phyloP scores from a whole-genome alignment of 2,329 filamentous ascomycete species.

The Metarhizium rileyi region DNA sequence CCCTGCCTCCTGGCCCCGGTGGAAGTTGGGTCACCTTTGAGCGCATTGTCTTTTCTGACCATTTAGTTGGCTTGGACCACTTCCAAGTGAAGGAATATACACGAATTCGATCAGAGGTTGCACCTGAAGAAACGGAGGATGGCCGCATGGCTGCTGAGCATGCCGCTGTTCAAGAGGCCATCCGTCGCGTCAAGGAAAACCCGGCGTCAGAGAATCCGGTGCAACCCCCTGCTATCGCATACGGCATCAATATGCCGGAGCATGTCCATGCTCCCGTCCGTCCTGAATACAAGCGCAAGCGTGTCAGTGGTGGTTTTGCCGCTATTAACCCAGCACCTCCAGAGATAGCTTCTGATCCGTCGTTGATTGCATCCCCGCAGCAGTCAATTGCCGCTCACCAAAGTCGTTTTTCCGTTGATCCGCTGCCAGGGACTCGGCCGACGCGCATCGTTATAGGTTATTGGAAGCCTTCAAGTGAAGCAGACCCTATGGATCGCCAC shows the following conservation, averaged over 20 bases:
- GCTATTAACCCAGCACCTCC: constrained; percentile 20
- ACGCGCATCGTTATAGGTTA: constrained; percentile 49
- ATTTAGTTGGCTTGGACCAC: constrained; percentile 45
- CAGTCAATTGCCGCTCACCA: constrained; percentile 12
- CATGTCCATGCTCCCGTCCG: constrained; percentile 22
- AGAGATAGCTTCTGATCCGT: constrained; percentile 4
- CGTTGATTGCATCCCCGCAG: constrained; percentile 11
- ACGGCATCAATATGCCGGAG: constrained; percentile 39
- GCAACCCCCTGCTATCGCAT: constrained; percentile 37
- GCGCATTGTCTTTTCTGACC: constrained; percentile 46
- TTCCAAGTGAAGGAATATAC: constrained; percentile 54
- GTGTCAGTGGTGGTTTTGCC: constrained; percentile 27
- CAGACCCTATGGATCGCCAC: constrained; percentile 40
- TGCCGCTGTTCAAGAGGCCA: constrained; percentile 37
- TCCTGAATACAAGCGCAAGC: constrained; percentile 39
- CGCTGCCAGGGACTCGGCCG: constrained; percentile 42
- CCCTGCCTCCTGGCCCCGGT: constrained; percentile 47
- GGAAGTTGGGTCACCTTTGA: constrained; percentile 58
- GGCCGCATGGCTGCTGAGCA: constrained; percentile 29
- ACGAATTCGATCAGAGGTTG: constrained; percentile 36
- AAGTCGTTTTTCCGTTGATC: constrained; percentile 22
- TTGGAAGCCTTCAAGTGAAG: constrained; percentile 46
- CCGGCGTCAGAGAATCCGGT: constrained; percentile 33
- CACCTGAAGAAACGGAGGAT: constrained; percentile 25
- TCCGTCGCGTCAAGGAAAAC: constrained; percentile 31